Evolutionary conservation across 495 filamentous ascomycete genomes (phyloP).

Genomic region (Choiromyces venosus): DNA sequence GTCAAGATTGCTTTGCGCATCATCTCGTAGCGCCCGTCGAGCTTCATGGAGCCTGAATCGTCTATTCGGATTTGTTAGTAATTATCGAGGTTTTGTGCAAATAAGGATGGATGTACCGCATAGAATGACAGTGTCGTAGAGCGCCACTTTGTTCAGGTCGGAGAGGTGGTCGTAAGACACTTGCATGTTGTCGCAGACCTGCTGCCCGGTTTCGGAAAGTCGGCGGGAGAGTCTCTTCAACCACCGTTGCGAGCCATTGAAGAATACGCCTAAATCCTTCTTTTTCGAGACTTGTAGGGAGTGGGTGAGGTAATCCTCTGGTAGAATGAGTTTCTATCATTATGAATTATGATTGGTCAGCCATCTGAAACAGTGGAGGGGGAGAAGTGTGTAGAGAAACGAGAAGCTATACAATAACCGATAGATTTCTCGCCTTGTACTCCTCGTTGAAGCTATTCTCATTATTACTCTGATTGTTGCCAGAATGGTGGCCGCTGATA

Average conservation of each 20-base stretch:
- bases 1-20: slow-evolving; percentile 2
- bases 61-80: slow-evolving; percentile 18
- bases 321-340: not conserved
- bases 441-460: not conserved
- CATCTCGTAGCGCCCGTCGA: not conserved
- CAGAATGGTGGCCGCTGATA: not conserved
- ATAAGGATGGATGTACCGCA: slow-evolving; percentile 15
- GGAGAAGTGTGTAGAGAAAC: not conserved
- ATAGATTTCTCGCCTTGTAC: not conserved
- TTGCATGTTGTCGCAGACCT: not conserved
- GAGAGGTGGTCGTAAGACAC: not conserved
- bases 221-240: not conserved
- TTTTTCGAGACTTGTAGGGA: not conserved
- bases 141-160: slow-evolving; percentile 22
- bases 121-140: slow-evolving; percentile 32
- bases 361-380: not conserved
- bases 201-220: not conserved
- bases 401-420: not conserved
- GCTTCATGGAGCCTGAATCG: slow-evolving; percentile 28
- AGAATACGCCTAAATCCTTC: not conserved
- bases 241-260: not conserved
- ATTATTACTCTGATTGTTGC: not conserved
- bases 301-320: not conserved
- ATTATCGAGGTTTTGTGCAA: not conserved
- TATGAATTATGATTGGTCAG: not conserved